Percentiles rank a stretch among this genome's conserved stretches.
Evolutionary conservation across 169 alveolate genomes (phyloP).

Genomic region (Eimeria acervulina): DNA sequence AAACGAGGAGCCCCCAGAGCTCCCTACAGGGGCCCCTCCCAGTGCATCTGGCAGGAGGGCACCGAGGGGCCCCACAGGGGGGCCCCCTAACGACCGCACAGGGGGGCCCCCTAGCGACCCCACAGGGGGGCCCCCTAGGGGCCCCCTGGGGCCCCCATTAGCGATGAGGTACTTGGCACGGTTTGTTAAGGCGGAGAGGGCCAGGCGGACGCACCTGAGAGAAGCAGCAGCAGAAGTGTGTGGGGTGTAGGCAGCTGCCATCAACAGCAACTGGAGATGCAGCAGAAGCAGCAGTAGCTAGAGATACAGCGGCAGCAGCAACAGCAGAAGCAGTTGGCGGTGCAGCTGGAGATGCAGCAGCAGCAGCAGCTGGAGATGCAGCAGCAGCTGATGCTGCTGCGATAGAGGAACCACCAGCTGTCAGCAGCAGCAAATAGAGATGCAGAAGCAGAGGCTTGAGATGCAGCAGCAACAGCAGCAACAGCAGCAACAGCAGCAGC

Average conservation of each 20-base stretch:
- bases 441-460: not conserved
- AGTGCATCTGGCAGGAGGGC: too few relatives aligned
- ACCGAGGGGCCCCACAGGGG: not conserved
- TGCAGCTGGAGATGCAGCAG: not conserved
- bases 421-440: not conserved
- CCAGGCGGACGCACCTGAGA: slow-evolving; percentile 55
- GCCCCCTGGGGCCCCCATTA: not conserved
- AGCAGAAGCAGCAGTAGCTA: too few relatives aligned
- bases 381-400: too few relatives aligned
- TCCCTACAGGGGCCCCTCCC: not conserved
- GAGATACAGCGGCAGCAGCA: not conserved
- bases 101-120: slow-evolving; percentile 4
- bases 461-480: not conserved
- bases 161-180: slow-evolving; percentile 1
- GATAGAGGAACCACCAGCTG: too few relatives aligned
- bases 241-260: too few relatives aligned
- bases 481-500: not conserved
- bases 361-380: not conserved
- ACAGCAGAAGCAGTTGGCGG: not conserved
- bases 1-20: not conserved
- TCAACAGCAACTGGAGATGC: too few relatives aligned
- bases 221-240: not conserved
- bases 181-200: not conserved
- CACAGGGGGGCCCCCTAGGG: not conserved
- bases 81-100: not conserved